phyloP scores from a whole-genome alignment of 352 stramenopile genomes.

The Pythium folliculosum region DNA sequence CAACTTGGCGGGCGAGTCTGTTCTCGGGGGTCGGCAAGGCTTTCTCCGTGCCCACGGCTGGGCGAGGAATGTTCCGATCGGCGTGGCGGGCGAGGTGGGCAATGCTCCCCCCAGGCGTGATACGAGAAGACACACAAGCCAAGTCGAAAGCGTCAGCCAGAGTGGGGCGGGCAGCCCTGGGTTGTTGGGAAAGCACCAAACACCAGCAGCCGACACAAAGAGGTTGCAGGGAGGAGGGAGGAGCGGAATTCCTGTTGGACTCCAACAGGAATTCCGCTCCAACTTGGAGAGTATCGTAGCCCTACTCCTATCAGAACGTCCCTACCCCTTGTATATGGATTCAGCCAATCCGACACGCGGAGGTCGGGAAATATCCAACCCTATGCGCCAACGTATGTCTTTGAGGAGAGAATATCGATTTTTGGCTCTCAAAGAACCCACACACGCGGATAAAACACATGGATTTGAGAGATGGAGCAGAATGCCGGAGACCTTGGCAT shows the following conservation, averaged over 20 bases:
- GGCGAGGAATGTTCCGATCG: conserved; percentile 7
- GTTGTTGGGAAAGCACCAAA: conserved; percentile 2
- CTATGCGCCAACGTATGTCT: conserved; percentile 6
- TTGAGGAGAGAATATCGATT: conserved; percentile 1
- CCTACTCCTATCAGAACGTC: conserved; percentile 9
- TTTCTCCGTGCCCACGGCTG: not conserved
- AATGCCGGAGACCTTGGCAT: not conserved
- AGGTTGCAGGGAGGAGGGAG: not conserved
- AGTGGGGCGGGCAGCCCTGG: not conserved
- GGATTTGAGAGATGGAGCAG: not conserved
- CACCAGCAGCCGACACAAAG: not conserved
- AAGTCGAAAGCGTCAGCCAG: conserved; percentile 6
- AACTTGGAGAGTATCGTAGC: not conserved
- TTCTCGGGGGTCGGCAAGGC: not conserved
- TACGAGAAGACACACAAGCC: conserved; percentile 13
- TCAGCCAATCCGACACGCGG: not conserved
- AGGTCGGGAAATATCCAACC: conserved; percentile 5
- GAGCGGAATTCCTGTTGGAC: not conserved
- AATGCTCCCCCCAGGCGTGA: not conserved
- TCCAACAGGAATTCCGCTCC: not conserved
- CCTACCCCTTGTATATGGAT: not conserved
- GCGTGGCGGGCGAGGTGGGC: not conserved
- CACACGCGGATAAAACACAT: not conserved
- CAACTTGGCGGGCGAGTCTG: not conserved
- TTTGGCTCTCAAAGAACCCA: not conserved